A percentile compares a stretch with the other conserved stretches of the same genome.
Conservation (phyloP, 192 early-diverging fungal genomes). For the Entophlyctis helioformis region DNA sequence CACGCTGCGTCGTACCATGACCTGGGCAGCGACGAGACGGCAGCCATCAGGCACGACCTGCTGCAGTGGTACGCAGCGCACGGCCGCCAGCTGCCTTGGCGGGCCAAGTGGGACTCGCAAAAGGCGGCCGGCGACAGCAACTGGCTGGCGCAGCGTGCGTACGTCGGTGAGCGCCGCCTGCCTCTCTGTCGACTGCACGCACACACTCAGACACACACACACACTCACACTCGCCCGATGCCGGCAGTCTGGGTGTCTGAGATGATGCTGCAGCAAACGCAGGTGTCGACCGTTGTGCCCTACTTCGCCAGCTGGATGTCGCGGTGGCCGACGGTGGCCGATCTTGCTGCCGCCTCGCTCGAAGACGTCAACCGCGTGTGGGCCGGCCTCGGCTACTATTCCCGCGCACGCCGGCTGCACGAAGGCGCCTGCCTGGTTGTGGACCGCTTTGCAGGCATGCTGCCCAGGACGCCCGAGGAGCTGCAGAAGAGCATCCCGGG, state of each 20-base stretch:
- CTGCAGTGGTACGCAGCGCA: too few relatives aligned
- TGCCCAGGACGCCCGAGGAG: conserved; percentile 40
- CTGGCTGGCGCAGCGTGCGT: too few relatives aligned
- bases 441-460: conserved; percentile 29
- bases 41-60: too few relatives aligned
- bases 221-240: too few relatives aligned
- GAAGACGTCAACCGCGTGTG: conserved; percentile 55
- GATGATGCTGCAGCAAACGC: conserved; percentile 75
- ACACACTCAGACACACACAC: too few relatives aligned
- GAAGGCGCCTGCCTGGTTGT: conserved; percentile 53
- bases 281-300: conserved; percentile 55
- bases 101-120: too few relatives aligned
- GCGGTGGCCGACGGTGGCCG: conserved; percentile 57
- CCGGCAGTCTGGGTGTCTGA: conserved; percentile 77
- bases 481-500: conserved; percentile 53
- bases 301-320: conserved; percentile 62
- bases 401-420: conserved; percentile 52
- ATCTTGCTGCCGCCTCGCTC: conserved; percentile 46
- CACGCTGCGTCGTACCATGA: too few relatives aligned
- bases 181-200: too few relatives aligned
- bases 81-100: too few relatives aligned
- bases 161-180: too few relatives aligned
- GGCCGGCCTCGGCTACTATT: conserved; percentile 73
- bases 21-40: too few relatives aligned
- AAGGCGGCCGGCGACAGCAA: too few relatives aligned